Evolutionary conservation across 768 basidiomycete species (phyloP).

Genomic region (Lactarius tabidus): DNA sequence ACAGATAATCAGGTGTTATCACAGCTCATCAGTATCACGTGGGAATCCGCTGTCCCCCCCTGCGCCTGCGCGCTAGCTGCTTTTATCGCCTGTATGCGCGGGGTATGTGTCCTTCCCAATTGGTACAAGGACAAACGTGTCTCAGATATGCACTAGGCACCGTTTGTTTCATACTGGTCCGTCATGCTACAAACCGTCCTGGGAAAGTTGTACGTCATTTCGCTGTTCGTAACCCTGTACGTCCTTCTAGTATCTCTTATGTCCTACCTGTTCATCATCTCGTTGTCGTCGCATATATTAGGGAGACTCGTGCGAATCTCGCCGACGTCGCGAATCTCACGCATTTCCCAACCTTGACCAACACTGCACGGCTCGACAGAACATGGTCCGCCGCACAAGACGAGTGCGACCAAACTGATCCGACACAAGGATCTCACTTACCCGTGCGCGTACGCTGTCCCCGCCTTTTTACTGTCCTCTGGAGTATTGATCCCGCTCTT

Average conservation of each 20-base stretch:
- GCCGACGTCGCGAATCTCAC: neutral
- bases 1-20: conserved; percentile 2
- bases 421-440: neutral
- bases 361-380: neutral
- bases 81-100: conserved; percentile 24
- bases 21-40: conserved; percentile 27
- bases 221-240: conserved; percentile 31
- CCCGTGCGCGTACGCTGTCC: neutral
- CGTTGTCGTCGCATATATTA: neutral
- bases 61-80: conserved; percentile 29
- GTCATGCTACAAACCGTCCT: conserved; percentile 30
- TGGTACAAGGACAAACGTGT: neutral
- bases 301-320: conserved; percentile 15
- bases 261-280: neutral
- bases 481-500: neutral
- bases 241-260: neutral
- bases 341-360: conserved; percentile 14
- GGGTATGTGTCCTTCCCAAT: neutral
- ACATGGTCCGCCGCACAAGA: neutral
- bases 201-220: conserved; percentile 33
- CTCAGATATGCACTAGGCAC: conserved; percentile 12
- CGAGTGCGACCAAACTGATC: neutral
- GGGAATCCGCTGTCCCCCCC: conserved; percentile 32
- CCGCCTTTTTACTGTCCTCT: neutral
- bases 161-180: conserved; percentile 28